Conservation (phyloP, 768 basidiomycete species). For the Kwoniella newhampshirensis region DNA sequence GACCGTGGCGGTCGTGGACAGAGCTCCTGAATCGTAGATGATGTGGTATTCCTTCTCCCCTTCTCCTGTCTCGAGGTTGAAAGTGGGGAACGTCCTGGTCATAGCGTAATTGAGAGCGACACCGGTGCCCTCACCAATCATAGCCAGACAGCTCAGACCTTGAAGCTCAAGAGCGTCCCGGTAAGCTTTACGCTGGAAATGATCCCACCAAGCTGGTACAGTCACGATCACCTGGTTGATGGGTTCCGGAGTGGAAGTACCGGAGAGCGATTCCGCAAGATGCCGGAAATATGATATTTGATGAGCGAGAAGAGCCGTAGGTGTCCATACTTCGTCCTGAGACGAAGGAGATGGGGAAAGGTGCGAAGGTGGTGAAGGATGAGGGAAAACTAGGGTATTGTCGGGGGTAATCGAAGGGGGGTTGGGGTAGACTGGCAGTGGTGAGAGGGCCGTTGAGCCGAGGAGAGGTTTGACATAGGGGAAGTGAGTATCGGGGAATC, state of each 20-base stretch:
- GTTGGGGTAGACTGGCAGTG: conserved; percentile 47
- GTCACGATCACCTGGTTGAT: conserved; percentile 83
- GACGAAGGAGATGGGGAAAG: conserved; percentile 48
- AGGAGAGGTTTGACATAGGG: conserved; percentile 80
- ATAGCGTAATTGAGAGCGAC: conserved; percentile 98
- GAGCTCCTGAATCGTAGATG: conserved; percentile 92
- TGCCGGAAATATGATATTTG: conserved; percentile 86
- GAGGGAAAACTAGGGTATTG: conserved; percentile 44
- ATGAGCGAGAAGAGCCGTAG: conserved; percentile 91
- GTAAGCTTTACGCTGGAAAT: conserved; percentile 86
- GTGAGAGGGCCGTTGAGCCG: conserved; percentile 54
- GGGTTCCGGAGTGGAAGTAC: conserved; percentile 60
- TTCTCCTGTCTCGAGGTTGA: conserved; percentile 27
- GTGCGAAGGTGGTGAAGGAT: conserved; percentile 42
- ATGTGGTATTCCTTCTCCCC: conserved; percentile 70
- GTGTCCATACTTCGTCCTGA: conserved; percentile 60
- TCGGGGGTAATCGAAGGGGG: conserved; percentile 35
- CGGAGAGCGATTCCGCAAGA: conserved; percentile 68
- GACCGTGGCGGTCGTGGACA: conserved; percentile 52
- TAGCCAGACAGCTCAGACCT: conserved; percentile 74
- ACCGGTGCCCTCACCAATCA: conserved; percentile 77
- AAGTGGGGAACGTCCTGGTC: conserved; percentile 76
- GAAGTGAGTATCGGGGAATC: conserved; percentile 86
- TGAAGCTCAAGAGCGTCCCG: conserved; percentile 89
- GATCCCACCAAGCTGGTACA: conserved; percentile 85